Percentiles rank a stretch among this genome's conserved stretches.
phyloP scores from a whole-genome alignment of 805 yeast species.

The Isabelozyma rhagii region DNA sequence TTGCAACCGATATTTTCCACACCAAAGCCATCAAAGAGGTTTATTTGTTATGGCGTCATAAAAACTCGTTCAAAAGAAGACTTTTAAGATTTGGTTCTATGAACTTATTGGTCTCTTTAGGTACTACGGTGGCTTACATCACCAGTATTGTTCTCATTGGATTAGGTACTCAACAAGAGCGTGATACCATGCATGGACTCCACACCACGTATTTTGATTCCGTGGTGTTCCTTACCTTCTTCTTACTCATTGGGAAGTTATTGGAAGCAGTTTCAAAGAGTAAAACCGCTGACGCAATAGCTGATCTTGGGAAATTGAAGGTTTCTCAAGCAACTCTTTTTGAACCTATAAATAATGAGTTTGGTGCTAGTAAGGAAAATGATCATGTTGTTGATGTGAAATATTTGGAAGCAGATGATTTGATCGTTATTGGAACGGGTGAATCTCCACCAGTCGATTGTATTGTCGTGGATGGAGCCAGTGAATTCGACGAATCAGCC shows the following conservation, averaged over 20 bases:
- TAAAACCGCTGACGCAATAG: constrained; percentile 64
- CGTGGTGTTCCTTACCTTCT: constrained; percentile 71
- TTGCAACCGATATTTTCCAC: constrained; percentile 73
- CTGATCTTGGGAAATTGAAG: constrained; percentile 50
- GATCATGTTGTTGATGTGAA: constrained; percentile 38
- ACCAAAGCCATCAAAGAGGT: constrained; percentile 61
- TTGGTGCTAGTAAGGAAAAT: constrained; percentile 8
- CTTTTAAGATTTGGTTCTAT: constrained; percentile 72
- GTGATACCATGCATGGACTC: constrained; percentile 34
- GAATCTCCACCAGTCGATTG: constrained; percentile 62
- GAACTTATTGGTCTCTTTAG: constrained; percentile 69
- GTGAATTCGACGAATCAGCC: constrained; percentile 60
- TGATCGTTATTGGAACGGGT: constrained; percentile 47
- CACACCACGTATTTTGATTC: constrained; percentile 75
- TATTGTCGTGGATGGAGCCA: constrained; percentile 43
- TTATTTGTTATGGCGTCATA: constrained; percentile 52
- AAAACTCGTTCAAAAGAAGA: constrained; percentile 53
- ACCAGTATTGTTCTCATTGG: constrained; percentile 59
- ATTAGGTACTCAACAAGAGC: constrained; percentile 36
- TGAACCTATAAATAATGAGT: constrained; percentile 11
- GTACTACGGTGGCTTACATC: constrained; percentile 70
- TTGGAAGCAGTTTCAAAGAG: constrained; percentile 65
- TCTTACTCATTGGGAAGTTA: constrained; percentile 66
- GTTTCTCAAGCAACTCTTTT: constrained; percentile 47
- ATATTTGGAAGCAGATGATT: constrained; percentile 51